A percentile compares a stretch with the other conserved stretches of the same genome.
Evolutionary conservation across 1,139 yeast genomes (phyloP).

Genomic region (Kazachstania sp.): DNA sequence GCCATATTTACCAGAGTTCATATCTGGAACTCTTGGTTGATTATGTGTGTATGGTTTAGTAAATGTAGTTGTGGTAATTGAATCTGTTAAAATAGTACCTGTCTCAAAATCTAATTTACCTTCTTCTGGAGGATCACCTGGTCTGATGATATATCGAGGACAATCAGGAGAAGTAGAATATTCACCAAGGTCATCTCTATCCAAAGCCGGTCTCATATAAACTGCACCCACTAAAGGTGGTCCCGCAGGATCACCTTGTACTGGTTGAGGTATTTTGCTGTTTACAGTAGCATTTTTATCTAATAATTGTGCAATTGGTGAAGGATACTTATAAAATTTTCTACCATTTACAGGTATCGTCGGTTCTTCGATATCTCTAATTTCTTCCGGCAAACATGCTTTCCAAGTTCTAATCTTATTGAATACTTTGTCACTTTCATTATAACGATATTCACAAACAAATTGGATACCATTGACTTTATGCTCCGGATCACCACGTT

Average conservation of each 20-base stretch:
- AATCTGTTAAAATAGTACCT: conserved; percentile 25
- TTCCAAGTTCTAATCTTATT: conserved; percentile 97
- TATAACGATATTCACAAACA: conserved; percentile 90
- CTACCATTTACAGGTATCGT: conserved; percentile 52
- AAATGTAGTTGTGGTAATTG: conserved; percentile 15
- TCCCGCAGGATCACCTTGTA: conserved; percentile 66
- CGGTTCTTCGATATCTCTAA: conserved; percentile 77
- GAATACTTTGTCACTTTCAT: conserved; percentile 80
- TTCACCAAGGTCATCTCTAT: conserved; percentile 73
- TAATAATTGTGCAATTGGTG: conserved; percentile 72
- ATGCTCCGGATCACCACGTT: conserved; percentile 87
- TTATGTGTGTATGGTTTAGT: conserved; percentile 12
- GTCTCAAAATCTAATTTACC: conserved; percentile 30
- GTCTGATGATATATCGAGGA: conserved; percentile 48
- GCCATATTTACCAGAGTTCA: conserved; percentile 2
- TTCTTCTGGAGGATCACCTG: conserved; percentile 33
- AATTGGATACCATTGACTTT: conserved; percentile 79
- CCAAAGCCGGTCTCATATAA: conserved; percentile 64
- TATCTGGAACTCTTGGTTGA: not conserved
- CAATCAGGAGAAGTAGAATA: conserved; percentile 53
- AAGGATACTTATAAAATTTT: conserved; percentile 64
- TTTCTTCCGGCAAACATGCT: conserved; percentile 95
- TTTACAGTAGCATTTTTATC: conserved; percentile 63
- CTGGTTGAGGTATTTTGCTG: conserved; percentile 76
- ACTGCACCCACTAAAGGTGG: conserved; percentile 93